Evolutionary conservation across 1,284 basidiomycete genomes (phyloP).

Genomic region (Pascua sp.): DNA sequence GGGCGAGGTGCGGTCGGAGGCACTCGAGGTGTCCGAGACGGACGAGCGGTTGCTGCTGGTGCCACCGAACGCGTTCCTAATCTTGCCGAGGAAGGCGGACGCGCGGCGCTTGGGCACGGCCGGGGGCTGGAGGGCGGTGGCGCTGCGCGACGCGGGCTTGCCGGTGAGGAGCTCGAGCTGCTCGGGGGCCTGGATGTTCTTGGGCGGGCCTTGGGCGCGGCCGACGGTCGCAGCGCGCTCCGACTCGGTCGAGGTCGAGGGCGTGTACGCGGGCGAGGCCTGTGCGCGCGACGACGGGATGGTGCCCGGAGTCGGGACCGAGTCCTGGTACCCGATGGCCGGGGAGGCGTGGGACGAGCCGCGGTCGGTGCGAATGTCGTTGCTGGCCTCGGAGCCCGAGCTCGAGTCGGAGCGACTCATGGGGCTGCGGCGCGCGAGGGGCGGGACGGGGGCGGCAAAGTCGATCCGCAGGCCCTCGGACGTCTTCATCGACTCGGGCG

Average conservation of each 20-base stretch:
- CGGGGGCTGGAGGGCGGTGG: too few species aligned
- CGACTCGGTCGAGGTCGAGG: too few species aligned
- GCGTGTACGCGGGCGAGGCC: too few species aligned
- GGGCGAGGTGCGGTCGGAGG: background rate
- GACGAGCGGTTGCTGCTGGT: background rate
- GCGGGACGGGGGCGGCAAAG: slow-evolving; percentile 15
- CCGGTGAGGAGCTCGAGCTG: too few species aligned
- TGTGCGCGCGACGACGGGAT: background rate
- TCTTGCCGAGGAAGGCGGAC: too few species aligned
- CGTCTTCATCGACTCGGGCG: slow-evolving; percentile 21
- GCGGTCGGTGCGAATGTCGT: slow-evolving; percentile 13
- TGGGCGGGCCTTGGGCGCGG: too few species aligned
- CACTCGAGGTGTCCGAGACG: background rate
- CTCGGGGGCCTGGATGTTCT: too few species aligned
- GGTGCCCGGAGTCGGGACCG: background rate
- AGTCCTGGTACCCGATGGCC: background rate
- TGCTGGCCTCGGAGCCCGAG: slow-evolving; percentile 5
- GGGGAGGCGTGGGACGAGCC: background rate
- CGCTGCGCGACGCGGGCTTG: too few species aligned
- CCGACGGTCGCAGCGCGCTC: too few species aligned
- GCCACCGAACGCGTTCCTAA: too few species aligned
- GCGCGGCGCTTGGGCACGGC: too few species aligned
- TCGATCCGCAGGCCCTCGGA: slow-evolving; percentile 16
- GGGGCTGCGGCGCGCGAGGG: slow-evolving; percentile 5
- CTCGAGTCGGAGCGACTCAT: background rate